phyloP scores from a whole-genome alignment of 257 asterid species.

The Dorcoceras hygrometricum region DNA sequence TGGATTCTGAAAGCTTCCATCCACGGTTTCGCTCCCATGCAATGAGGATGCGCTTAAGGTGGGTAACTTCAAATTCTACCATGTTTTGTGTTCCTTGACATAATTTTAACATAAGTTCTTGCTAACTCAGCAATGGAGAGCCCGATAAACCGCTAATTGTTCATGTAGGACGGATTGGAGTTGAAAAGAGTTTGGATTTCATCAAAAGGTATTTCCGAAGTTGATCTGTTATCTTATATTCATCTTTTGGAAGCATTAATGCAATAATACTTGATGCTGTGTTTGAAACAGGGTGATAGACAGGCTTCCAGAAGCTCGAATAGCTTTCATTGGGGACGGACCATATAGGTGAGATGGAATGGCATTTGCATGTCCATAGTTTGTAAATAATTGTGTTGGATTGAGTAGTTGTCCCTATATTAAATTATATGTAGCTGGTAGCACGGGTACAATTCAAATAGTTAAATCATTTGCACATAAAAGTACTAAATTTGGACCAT shows the following conservation, averaged over 20 bases:
- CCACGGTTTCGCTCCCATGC: conserved; percentile 64
- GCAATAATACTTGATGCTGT: not conserved
- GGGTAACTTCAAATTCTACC: conserved; percentile 6
- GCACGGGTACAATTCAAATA: no score
- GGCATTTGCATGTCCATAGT: not conserved
- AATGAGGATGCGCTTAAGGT: conserved; percentile 81
- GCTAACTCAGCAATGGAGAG: conserved; percentile 62
- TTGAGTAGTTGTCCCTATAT: not conserved
- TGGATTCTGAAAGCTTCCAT: conserved; percentile 88
- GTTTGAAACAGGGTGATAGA: conserved; percentile 85
- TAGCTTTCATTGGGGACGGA: conserved; percentile 91
- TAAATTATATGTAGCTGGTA: no score
- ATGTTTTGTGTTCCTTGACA: conserved; percentile 1
- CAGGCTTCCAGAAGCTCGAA: conserved; percentile 77
- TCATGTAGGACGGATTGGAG: conserved; percentile 93
- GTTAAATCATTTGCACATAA: not conserved
- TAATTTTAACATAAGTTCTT: conserved; percentile 23
- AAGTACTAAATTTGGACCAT: not conserved
- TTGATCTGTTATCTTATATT: not conserved
- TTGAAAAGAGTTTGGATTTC: conserved; percentile 92
- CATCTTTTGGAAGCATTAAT: not conserved
- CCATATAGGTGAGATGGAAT: conserved; percentile 70
- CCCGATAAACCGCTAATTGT: conserved; percentile 85
- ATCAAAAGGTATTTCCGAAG: conserved; percentile 52
- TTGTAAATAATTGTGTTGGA: not conserved